phyloP scores from a whole-genome alignment of 768 basidiomycete species.

The Psilocybe cyanescens region DNA sequence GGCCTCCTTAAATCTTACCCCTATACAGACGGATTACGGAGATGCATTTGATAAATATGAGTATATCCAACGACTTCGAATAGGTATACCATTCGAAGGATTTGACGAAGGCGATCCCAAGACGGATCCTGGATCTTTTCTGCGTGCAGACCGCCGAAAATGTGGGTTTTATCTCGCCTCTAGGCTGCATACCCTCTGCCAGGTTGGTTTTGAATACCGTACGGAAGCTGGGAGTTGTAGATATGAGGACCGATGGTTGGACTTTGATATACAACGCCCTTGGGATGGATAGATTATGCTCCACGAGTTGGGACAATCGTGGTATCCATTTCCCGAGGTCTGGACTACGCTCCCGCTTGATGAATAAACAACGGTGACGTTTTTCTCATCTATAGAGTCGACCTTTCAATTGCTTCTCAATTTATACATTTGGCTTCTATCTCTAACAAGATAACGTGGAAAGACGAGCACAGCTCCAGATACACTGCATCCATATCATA shows the following conservation, averaged over 20 bases:
- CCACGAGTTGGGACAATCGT: conserved; percentile 29
- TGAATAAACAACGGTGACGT: too few species aligned
- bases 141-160: background rate
- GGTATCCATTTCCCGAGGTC: conserved; percentile 28
- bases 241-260: too few species aligned
- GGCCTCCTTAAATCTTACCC: background rate
- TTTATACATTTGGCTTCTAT: too few species aligned
- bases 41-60: conserved; percentile 32
- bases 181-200: too few species aligned
- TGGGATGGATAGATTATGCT: conserved; percentile 25
- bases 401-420: too few species aligned
- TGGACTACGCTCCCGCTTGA: conserved; percentile 23
- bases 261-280: conserved; percentile 24
- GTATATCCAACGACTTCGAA: conserved; percentile 31
- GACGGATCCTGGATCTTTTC: conserved; percentile 47
- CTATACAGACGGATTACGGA: conserved; percentile 34
- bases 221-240: too few species aligned
- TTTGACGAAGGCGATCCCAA: conserved; percentile 35
- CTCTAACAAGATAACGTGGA: too few species aligned
- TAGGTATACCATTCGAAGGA: conserved; percentile 42
- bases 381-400: too few species aligned
- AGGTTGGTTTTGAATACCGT: too few species aligned
- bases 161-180: too few species aligned
- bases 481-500: too few species aligned
- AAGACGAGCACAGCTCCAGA: too few species aligned